These are phyloP conservation scores for Agrocybe praecox DNA, from an alignment of 768 basidiomycete species.

Conservation along the genomic window DNA sequence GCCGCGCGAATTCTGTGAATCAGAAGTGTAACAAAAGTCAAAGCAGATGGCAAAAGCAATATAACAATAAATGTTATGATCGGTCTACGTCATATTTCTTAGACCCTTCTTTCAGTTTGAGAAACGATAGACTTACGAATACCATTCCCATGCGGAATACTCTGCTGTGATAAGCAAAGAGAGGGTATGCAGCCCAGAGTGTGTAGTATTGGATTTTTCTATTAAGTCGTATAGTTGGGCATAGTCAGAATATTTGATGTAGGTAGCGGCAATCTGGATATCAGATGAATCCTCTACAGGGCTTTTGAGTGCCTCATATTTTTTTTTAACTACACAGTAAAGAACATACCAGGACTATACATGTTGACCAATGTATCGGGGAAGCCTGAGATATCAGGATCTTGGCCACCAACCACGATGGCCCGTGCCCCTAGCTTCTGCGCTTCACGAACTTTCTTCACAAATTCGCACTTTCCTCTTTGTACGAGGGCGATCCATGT, in stretches of 20 bases:
- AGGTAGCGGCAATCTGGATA: constrained; percentile 82
- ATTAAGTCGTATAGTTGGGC: constrained; percentile 69
- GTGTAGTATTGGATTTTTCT: constrained; percentile 72
- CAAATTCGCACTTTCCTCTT: constrained; percentile 88
- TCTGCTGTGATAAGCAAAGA: constrained; percentile 78
- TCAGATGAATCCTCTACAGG: constrained; percentile 79
- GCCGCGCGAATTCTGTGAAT: constrained; percentile 86
- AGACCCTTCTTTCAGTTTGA: background rate
- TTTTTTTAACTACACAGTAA: background rate
- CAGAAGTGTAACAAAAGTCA: constrained; percentile 88
- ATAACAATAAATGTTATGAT: constrained; percentile 87
- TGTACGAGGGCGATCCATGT: constrained; percentile 92
- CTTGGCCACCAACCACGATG: constrained; percentile 89
- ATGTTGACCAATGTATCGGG: constrained; percentile 85
- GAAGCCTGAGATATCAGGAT: constrained; percentile 62
- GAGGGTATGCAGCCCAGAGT: constrained; percentile 74
- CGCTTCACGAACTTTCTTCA: constrained; percentile 81
- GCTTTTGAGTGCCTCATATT: constrained; percentile 9
- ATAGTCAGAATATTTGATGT: constrained; percentile 87
- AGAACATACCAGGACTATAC: constrained; percentile 81
- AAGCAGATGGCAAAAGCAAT: constrained; percentile 84
- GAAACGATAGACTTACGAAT: constrained; percentile 61
- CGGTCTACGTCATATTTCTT: constrained; percentile 51
- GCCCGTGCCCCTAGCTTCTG: constrained; percentile 79
- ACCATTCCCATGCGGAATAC: constrained; percentile 90